Evolutionary conservation across 768 basidiomycete species (phyloP), one percentile per base, ranked within the genome.

Genomic region (Tylopilus felleus): DNA sequence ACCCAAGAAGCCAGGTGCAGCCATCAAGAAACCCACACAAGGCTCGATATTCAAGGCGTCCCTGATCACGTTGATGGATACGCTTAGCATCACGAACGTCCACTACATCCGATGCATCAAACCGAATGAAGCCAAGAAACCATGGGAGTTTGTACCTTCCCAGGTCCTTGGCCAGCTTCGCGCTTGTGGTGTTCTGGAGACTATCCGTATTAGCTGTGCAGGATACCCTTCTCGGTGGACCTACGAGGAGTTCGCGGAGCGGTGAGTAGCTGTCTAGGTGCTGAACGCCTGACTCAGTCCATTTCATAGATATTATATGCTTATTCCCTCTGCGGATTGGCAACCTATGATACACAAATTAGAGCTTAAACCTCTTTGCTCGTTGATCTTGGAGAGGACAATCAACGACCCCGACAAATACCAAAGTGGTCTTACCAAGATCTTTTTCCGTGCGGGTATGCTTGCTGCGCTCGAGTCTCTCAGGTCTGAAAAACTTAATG

Each of bases 31-130:
- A 69, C 97, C 95, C 1, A 99, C 97, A 0, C 89, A 98, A 60
- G 97, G 96, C 23, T 95, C 92, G 7, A 99, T 99, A 69, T 99
- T 99, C 81, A 99, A 99, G 69, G 84, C 88, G 2, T 98, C 95
- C 0, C 75, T 99, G 49, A 88, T 90, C 68, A 88, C 84, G 45
- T 77, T 99, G 41, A 99, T 99, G 96, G 94, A 97, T 35, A 99
- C 97, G 0, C 86, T 99, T 60, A 88, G 91, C 64, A 88, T 91
- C 55, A 99, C 97, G 13, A 98, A 99, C 64, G 97, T 98, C 1
- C 97, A 99, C 67, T 99, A 99, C 67, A 99, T 99, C 66, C 85
- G 97, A 44, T 99, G 97, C 71, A 98, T 99, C 77, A 99, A 99
- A 71, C 97, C 97, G 3, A 99, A 99, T 68, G 97, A 99, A 66